Base-by-base conservation (phyloP, 1,284 basidiomycete species). In the Pisolithus thermaeus region DNA sequence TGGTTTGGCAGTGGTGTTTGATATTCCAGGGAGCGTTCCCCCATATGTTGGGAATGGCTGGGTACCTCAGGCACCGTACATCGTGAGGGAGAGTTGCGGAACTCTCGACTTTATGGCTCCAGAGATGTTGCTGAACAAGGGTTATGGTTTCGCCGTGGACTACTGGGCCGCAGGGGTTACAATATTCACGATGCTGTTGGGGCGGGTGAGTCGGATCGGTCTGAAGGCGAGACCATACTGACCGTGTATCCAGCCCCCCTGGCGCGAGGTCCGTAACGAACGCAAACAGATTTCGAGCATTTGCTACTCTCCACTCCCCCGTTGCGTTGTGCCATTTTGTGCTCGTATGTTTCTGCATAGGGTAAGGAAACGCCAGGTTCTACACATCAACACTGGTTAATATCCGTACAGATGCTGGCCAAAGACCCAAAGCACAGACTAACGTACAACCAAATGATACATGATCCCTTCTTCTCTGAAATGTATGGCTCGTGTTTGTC, bases 71-170 rank as follows among this genome's bases (percentile, higher is more conserved):
- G 32, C 36, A 4, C 51, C 51, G 2, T 56, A 54, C 20, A n/a
- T 50, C 3, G 40, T 43, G 11, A 32, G 18, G 12, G 40, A 22
- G 3, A 25, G 30, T 42, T 57, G 54, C 38, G 54, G 55, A 2
- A 58, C 59, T n/a, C 38, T 36, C 1, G 83, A 82, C 60, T 84
- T 84, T 60, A 84, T 56, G 71, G 78, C 80, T 18, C 75, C 80
- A 3, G 81, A 83, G 59, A 77, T 83, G 27, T 67, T 83, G 8
- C 20, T 51, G 3, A 48, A 54, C 22, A 48, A 56, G 14, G 46
- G 46, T 16, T 82, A 82, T 61, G 74, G 74, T 6, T 75, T 73
- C 27, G 73, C 76, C 1, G 75, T 80, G 16, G 54, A 56, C 27
- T 56, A 46, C n/a, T 55, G 54, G 53, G 48, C 77, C 6, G 63